Base-by-base conservation (phyloP, 805 yeast genomes). In the Saccharomycopsis olivae region DNA sequence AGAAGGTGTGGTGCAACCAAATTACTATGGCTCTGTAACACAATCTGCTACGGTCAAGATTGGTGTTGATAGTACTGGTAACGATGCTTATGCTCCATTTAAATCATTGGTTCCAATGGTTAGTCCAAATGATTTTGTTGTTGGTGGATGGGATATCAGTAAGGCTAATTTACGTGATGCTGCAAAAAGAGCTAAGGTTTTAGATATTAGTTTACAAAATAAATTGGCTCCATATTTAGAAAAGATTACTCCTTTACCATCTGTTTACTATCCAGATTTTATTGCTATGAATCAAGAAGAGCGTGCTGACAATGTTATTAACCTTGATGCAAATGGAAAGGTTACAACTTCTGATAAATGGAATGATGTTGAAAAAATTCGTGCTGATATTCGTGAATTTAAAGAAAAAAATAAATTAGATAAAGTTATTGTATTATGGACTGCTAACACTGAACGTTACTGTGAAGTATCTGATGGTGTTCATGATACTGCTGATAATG, bases 371-470 rank as follows among this genome's bases (percentile, higher is more conserved):
- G 87, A 83, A 67, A 75, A 66, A 48, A 78, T 88, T 61, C 82
- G 96, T 64, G 65, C 69, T 41, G 96, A 88, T 60, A 88, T 88
- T 53, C 66, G 71, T 51, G 74, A 75, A 44, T 88, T 88, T 69
- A 88, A 87, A 64, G 55, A 57, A 29, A 60, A 66, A 47, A 84
- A 89, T 57, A 59, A 63, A 29, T 75, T 88, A 54, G 96, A 88
- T 61, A 82, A 80, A 58, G 94, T 89, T 41, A 75, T 88, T 56
- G 83, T 89, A 35, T 69, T 88, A 55, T 88, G 97, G 97, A 87
- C 96, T 33, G 97, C 97, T 41, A 89, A 88, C 66, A 88, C 97
- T 41, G 97, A 88, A 66, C 78, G 96, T 58, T 87, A 81, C 59
- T 75, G 94, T 33, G 88, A 82, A 30, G 56, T 89, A 32, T 62